phyloP scores from a whole-genome alignment of 805 yeast genomes.

The Diddensiella caesifluorescens region DNA sequence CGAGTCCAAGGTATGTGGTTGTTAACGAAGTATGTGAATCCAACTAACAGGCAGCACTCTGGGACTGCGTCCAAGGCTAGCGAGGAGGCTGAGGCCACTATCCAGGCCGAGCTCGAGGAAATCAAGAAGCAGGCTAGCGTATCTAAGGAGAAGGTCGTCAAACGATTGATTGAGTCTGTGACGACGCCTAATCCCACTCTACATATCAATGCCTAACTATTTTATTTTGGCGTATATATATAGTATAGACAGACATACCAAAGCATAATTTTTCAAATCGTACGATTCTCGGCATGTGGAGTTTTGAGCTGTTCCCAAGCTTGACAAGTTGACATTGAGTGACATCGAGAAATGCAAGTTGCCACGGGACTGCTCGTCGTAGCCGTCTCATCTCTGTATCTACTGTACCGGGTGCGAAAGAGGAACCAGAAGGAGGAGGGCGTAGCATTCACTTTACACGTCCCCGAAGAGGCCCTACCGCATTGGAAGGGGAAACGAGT shows the following conservation, averaged over 20 bases:
- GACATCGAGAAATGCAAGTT: too few species aligned
- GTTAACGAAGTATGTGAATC: not conserved
- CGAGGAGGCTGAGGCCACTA: conserved; percentile 69
- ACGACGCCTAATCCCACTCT: conserved; percentile 74
- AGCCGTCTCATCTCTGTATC: conserved; percentile 4
- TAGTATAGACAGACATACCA: too few species aligned
- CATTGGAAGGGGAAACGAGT: conserved; percentile 90
- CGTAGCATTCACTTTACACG: conserved; percentile 35
- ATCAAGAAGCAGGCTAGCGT: conserved; percentile 59
- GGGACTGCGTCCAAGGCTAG: conserved; percentile 74
- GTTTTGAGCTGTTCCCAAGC: too few species aligned
- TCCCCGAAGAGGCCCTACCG: conserved; percentile 74
- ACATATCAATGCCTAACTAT: conserved; percentile 64
- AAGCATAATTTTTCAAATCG: too few species aligned
- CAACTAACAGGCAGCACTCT: conserved; percentile 41
- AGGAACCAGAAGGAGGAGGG: conserved; percentile 3
- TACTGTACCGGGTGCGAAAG: conserved; percentile 5
- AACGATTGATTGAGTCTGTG: conserved; percentile 74
- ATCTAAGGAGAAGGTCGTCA: conserved; percentile 63
- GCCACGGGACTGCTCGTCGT: too few species aligned
- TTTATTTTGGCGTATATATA: too few species aligned
- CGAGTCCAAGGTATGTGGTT: conserved; percentile 47
- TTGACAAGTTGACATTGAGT: too few species aligned
- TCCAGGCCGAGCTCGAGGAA: conserved; percentile 62
- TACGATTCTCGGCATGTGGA: too few species aligned